Percentiles rank a stretch among this genome's conserved stretches.
phyloP scores from a whole-genome alignment of 768 basidiomycete species.

The Tremella yokohamensis region DNA sequence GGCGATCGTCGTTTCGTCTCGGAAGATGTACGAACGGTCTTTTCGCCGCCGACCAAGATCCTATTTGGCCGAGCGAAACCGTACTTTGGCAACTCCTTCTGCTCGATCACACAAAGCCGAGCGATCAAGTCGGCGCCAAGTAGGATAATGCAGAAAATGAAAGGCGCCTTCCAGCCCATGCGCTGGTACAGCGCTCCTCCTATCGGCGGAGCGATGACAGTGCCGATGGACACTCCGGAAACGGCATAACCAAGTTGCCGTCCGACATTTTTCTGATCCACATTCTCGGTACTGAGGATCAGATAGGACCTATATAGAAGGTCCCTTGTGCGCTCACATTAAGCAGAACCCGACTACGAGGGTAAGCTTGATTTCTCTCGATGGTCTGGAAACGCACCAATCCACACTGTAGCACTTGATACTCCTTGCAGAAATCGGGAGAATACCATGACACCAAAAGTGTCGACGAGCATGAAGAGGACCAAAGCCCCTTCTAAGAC shows the following conservation, averaged over 20 bases:
- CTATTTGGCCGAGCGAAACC: neutral
- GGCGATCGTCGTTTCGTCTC: neutral
- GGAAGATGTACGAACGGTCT: neutral
- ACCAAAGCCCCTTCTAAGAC: conserved; percentile 28
- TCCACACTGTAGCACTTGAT: conserved; percentile 34
- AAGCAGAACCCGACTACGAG: conserved; percentile 18
- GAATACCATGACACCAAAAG: conserved; percentile 42
- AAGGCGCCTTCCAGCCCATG: conserved; percentile 45
- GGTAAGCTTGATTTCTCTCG: neutral
- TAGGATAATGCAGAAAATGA: conserved; percentile 41
- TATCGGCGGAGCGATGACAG: conserved; percentile 33
- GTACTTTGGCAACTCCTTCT: conserved; percentile 22
- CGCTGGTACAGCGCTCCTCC: conserved; percentile 39
- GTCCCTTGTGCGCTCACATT: conserved; percentile 12
- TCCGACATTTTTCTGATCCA: conserved; percentile 35
- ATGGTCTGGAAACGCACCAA: neutral
- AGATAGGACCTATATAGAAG: neutral
- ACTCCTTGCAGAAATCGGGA: conserved; percentile 32
- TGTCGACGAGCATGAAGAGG: conserved; percentile 35
- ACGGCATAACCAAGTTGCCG: conserved; percentile 42
- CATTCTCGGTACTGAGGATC: conserved; percentile 35
- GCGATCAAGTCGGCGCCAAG: conserved; percentile 33
- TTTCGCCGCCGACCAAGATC: neutral
- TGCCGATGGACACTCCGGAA: conserved; percentile 38
- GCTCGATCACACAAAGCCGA: conserved; percentile 41